Evolutionary conservation across 78 protist species (phyloP).

Genomic region (Dictyostelium firmibasis): DNA sequence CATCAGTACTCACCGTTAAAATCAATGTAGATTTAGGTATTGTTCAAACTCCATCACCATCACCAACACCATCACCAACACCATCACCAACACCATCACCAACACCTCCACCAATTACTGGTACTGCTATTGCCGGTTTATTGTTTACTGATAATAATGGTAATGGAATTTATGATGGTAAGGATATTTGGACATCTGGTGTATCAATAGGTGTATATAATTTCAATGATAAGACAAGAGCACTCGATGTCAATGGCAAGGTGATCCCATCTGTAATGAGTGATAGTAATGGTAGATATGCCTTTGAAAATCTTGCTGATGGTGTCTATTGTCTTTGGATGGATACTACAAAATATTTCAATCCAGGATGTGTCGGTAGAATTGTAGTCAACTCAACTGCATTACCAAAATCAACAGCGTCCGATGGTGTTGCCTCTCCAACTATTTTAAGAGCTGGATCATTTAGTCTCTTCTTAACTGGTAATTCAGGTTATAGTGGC

Average conservation of each 20-base stretch:
- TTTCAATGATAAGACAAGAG: neutral
- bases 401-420: neutral
- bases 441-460: neutral
- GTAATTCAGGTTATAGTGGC: neutral
- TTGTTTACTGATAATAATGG: neutral
- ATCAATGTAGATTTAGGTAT: constrained; percentile 2
- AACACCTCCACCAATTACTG: neutral
- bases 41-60: neutral
- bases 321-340: constrained; percentile 2
- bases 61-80: neutral
- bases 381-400: neutral
- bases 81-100: neutral
- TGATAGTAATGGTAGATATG: neutral
- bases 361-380: constrained; percentile 7
- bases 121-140: neutral
- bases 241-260: neutral
- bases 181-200: neutral
- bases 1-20: neutral
- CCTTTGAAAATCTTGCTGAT: neutral
- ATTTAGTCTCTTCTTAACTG: neutral
- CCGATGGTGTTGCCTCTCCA: neutral
- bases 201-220: neutral
- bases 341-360: neutral
- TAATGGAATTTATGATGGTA: neutral
- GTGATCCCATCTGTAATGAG: neutral